Base-by-base conservation (phyloP, 2,329 filamentous ascomycete genomes). In the Fusarium pilosicola region DNA sequence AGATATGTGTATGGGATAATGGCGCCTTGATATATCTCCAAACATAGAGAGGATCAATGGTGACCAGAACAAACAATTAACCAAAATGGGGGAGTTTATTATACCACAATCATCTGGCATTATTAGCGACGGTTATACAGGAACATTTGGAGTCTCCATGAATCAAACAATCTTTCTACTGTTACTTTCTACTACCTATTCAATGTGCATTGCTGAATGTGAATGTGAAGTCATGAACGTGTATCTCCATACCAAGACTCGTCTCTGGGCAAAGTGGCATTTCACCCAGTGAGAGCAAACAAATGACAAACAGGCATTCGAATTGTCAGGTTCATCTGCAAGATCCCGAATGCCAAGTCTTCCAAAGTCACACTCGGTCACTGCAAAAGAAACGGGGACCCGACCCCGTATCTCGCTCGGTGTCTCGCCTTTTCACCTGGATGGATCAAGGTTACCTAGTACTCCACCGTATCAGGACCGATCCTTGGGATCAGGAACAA, bases 51-150 rank as follows among this genome's bases (percentile, higher is more conserved):
- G 39, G 44, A 22, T 52, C 38, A 54, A 48, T 38, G 49, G 55
- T 51, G 65, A 39, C 52, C 54, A 46, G 52, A 49, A 22, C 41
- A 51, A 62, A 44, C 12, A 36, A 36, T 54, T 34, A 36, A 36
- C 48, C 45, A 57, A 68, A 64, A 74, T 38, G 62, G 73, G 63
- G 60, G 62, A 67, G 55, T 68, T 65, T 64, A 63, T 71, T 70
- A 71, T 75, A 74, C 54, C 58, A 73, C 63, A 44, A 67, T 65
- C 51, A 74, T 76, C 32, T 64, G 65, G 70, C 66, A 75, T 77
- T 76, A 77, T 77, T 76, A 77, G 76, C 76, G 76, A 77, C 62
- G 66, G 73, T 62, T 70, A 70, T 65, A 60, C 48, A 24, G 65
- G 60, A 70, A 59, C 66, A 65, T 61, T 63, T 67, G 65, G 72